Conservation (phyloP, 768 basidiomycete genomes). For the Kwoniella dendrophila region DNA sequence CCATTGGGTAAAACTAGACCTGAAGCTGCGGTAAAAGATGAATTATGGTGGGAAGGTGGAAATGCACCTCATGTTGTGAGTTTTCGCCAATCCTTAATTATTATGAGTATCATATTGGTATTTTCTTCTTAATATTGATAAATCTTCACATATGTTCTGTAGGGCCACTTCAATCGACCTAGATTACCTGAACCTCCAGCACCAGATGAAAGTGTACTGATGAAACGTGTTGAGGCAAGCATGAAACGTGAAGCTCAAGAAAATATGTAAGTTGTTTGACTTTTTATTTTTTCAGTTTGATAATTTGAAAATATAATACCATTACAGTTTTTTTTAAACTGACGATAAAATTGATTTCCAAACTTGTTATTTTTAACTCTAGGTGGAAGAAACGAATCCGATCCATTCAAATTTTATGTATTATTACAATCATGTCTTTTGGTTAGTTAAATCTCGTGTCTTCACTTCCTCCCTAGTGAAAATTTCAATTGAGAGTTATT, state of each 20-base stretch:
- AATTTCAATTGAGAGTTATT: too few species aligned
- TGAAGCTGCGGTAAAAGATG: conserved; percentile 30
- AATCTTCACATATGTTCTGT: too few species aligned
- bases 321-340: too few species aligned
- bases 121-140: neutral
- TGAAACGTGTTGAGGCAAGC: conserved; percentile 34
- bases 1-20: conserved; percentile 32
- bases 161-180: conserved; percentile 52
- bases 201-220: conserved; percentile 25
- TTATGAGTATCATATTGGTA: neutral
- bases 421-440: conserved; percentile 36
- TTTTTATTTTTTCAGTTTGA: neutral
- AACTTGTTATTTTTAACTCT: neutral
- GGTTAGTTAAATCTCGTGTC: conserved; percentile 34
- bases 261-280: conserved; percentile 29
- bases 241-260: conserved; percentile 38
- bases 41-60: conserved; percentile 45
- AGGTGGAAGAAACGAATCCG: conserved; percentile 48
- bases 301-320: too few species aligned
- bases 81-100: neutral
- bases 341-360: neutral
- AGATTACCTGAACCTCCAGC: conserved; percentile 31
- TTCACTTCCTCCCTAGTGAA: neutral
- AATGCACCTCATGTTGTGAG: conserved; percentile 42
- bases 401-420: conserved; percentile 35